These are phyloP conservation scores for Apiospora pterosperma DNA, from an alignment of 2,329 filamentous ascomycete species.

Conservation along the genomic window DNA sequence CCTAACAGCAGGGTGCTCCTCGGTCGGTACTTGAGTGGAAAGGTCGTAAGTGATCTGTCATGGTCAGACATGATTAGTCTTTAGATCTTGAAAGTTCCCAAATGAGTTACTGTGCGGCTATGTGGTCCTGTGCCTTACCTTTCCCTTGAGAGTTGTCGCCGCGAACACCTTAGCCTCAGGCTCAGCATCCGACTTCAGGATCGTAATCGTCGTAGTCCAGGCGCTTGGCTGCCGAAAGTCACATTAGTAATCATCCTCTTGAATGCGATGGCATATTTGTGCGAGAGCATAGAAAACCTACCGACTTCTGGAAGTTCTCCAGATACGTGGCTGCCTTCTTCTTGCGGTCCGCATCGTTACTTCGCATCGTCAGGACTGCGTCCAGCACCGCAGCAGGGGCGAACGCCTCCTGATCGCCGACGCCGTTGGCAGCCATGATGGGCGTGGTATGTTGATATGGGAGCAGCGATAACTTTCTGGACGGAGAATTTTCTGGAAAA, in stretches of 20 bases:
- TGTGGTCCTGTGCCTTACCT: constrained; percentile 57
- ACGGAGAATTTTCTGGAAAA: background rate
- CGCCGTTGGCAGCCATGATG: constrained; percentile 63
- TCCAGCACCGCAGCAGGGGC: constrained; percentile 72
- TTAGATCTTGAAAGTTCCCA: constrained; percentile 8
- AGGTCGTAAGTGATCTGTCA: constrained; percentile 92
- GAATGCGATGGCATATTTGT: constrained; percentile 17
- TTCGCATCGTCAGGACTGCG: constrained; percentile 89
- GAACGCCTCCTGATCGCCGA: constrained; percentile 62
- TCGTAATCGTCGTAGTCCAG: constrained; percentile 83
- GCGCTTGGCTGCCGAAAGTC: constrained; percentile 70
- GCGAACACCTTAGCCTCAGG: constrained; percentile 91
- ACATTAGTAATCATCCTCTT: constrained; percentile 19
- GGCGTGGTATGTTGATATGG: background rate
- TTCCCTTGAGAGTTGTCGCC: constrained; percentile 94
- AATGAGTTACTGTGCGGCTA: constrained; percentile 6
- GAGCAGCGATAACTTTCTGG: background rate
- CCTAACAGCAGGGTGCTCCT: constrained; percentile 72
- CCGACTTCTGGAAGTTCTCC: constrained; percentile 97
- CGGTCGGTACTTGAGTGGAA: constrained; percentile 73
- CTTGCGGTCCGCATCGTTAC: constrained; percentile 77
- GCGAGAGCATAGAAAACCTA: constrained; percentile 43
- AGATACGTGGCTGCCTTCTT: constrained; percentile 87
- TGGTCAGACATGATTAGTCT: background rate
- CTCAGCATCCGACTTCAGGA: constrained; percentile 78